Base-by-base conservation (phyloP, 2,329 filamentous ascomycete genomes). In the Cercospora sp. region DNA sequence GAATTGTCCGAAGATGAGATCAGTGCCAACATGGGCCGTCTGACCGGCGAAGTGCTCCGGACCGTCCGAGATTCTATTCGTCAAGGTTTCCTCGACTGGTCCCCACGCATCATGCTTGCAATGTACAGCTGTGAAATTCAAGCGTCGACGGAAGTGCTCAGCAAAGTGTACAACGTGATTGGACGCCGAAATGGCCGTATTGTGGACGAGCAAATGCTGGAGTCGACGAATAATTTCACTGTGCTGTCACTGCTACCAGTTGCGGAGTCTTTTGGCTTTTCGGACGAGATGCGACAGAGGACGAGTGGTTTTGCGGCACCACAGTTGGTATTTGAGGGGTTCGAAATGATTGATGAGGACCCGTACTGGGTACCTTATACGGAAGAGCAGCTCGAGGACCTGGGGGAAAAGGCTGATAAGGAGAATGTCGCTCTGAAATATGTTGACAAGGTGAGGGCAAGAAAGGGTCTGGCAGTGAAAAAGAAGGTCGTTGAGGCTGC, bases 51-150 rank as follows among this genome's bases (percentile, higher is more conserved):
- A 81, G 88, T 96, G 55, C 97, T 99, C 82, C 93, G 93, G 79
- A 90, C 91, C 0, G 89, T 94, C 18, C 92, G 94, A 73, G 89
- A 92, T 57, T 87, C 90, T n/a, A 93, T 99, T 69, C 87, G 90
- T 61, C 85, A 90, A 71, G 94, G 90, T 23, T 97, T 98, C 83
- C 84, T 97, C 18, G 95, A 98, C 83, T 99, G 95, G 95, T 94
- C 91, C 45, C 92, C 95, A 0, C 89, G 95, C n/a, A 87, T 99
- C 73, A 88, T 98, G 82, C 88, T 99, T 55, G 95, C 95, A 62
- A 98, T 98, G 93, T 99, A 99, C 83, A 93, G 89, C 65, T 97
- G 94, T 79, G 95, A 98, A 79, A 98, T 99, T 75, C 95, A 98
- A 85, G 93, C 94, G 31, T 94, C 92, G 23, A 89, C 94, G 75